Percentiles rank a stretch among this genome's conserved stretches.
Conservation (phyloP, 164 flowering plant genomes). For the Taxillus chinensis region DNA sequence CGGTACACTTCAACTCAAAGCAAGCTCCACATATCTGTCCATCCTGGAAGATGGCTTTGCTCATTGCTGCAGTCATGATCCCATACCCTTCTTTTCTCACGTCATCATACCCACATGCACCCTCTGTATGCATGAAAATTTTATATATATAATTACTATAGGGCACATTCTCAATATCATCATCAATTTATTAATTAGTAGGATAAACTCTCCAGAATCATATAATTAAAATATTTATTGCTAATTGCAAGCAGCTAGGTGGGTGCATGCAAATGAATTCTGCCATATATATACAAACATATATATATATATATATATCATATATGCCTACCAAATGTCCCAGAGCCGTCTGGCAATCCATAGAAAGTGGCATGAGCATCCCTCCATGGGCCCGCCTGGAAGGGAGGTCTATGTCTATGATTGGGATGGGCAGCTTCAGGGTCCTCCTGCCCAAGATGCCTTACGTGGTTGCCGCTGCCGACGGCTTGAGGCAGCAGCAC, state of each 20-base stretch:
- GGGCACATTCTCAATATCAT: too few species aligned
- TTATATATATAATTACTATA: background rate
- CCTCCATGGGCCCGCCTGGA: slow-evolving; percentile 48
- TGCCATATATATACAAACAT: too few species aligned
- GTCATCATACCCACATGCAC: slow-evolving; percentile 75
- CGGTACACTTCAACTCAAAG: slow-evolving; percentile 52
- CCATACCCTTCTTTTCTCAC: slow-evolving; percentile 43
- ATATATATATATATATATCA: too few species aligned
- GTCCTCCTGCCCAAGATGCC: background rate
- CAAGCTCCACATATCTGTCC: slow-evolving; percentile 65
- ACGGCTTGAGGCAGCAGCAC: background rate
- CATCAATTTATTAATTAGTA: too few species aligned
- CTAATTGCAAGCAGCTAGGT: too few species aligned
- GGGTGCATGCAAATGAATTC: too few species aligned
- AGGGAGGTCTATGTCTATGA: slow-evolving; percentile 22
- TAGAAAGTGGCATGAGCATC: slow-evolving; percentile 58
- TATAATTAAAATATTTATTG: too few species aligned
- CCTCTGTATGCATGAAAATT: slow-evolving; percentile 25
- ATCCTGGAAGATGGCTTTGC: slow-evolving; percentile 44
- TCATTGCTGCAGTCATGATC: slow-evolving; percentile 47
- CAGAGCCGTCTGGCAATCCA: slow-evolving; percentile 39
- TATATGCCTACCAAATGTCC: slow-evolving; percentile 31
- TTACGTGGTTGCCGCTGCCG: background rate
- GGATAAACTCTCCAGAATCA: too few species aligned
- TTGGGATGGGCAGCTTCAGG: background rate